These are phyloP conservation scores for Dipodascopsis tothii DNA, from an alignment of 805 yeast species.

Conservation along the genomic window DNA sequence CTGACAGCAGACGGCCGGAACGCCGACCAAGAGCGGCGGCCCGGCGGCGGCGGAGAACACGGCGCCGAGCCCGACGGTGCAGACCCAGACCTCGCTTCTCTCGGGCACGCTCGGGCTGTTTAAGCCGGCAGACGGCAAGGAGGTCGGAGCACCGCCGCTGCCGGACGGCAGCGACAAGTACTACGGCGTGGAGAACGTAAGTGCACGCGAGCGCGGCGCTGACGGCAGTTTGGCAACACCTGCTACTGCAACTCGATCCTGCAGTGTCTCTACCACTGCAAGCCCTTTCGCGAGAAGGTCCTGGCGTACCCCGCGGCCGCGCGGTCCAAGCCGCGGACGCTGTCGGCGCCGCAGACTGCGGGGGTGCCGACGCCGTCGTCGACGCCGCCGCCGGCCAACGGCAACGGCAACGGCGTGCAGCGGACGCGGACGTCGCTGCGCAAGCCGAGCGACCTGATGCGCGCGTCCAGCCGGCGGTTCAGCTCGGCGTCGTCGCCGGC, in stretches of 20 bases:
- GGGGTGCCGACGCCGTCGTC: slow-evolving; percentile 7
- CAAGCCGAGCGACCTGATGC: slow-evolving; percentile 3
- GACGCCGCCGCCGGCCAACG: slow-evolving; percentile 7
- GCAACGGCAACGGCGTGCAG: slow-evolving; percentile 4
- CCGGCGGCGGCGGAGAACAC: no score
- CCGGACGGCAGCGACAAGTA: slow-evolving; percentile 24
- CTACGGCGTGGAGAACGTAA: slow-evolving; percentile 38
- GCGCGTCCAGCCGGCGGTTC: slow-evolving; percentile 3
- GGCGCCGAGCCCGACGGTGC: no score
- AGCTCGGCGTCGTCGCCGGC: not conserved
- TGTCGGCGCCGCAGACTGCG: not conserved
- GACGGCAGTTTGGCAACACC: slow-evolving; percentile 55
- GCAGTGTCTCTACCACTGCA: slow-evolving; percentile 74
- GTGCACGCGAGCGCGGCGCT: slow-evolving; percentile 21
- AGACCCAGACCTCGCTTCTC: no score
- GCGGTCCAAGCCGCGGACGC: no score
- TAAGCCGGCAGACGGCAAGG: not conserved
- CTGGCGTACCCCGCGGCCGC: slow-evolving; percentile 46
- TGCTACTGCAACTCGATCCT: slow-evolving; percentile 89
- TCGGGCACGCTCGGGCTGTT: not conserved
- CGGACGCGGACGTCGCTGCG: slow-evolving; percentile 21
- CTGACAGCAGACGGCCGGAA: not conserved
- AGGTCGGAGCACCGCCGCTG: not conserved
- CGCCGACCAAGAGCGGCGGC: not conserved
- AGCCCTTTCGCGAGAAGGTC: slow-evolving; percentile 54